These are phyloP conservation scores for Strobilomyces confusus DNA, from an alignment of 768 basidiomycete genomes.

Conservation along the genomic window DNA sequence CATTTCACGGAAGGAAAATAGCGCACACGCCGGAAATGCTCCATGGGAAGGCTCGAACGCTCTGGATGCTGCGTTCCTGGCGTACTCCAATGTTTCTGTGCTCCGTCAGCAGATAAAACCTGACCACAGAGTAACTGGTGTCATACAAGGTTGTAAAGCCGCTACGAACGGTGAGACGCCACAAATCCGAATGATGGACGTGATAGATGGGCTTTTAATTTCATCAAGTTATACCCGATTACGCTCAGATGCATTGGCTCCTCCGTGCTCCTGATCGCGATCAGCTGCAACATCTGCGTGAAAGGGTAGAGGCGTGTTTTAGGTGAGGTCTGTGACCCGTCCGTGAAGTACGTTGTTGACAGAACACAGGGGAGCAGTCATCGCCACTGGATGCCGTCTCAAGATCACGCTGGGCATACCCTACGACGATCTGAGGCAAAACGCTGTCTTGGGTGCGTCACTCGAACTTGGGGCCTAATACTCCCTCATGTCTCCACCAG, in stretches of 20 bases:
- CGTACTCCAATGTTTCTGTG: conserved; percentile 74
- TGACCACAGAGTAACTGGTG: conserved; percentile 72
- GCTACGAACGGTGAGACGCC: conserved; percentile 56
- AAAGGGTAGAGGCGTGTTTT: conserved; percentile 67
- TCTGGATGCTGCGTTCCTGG: conserved; percentile 82
- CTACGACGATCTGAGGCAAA: conserved; percentile 60
- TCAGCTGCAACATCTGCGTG: conserved; percentile 50
- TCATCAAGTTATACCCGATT: conserved; percentile 78
- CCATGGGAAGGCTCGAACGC: conserved; percentile 89
- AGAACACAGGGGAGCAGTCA: conserved; percentile 54
- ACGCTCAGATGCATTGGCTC: conserved; percentile 69
- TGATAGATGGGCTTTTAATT: conserved; percentile 1
- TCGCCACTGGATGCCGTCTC: conserved; percentile 56
- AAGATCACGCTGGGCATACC: conserved; percentile 39
- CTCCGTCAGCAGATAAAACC: conserved; percentile 88
- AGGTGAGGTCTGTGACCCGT: conserved; percentile 42
- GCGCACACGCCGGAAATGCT: conserved; percentile 74
- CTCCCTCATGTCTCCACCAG: conserved; percentile 32
- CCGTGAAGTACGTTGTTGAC: conserved; percentile 5
- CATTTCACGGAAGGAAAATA: conserved; percentile 26
- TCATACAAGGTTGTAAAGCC: conserved; percentile 67
- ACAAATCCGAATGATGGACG: background rate
- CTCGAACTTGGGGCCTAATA: background rate
- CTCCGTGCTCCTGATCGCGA: conserved; percentile 62
- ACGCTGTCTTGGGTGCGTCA: conserved; percentile 47